A percentile compares a stretch with the other conserved stretches of the same genome.
phyloP scores from a whole-genome alignment of 805 yeast species.

The Ogataea ganodermae region DNA sequence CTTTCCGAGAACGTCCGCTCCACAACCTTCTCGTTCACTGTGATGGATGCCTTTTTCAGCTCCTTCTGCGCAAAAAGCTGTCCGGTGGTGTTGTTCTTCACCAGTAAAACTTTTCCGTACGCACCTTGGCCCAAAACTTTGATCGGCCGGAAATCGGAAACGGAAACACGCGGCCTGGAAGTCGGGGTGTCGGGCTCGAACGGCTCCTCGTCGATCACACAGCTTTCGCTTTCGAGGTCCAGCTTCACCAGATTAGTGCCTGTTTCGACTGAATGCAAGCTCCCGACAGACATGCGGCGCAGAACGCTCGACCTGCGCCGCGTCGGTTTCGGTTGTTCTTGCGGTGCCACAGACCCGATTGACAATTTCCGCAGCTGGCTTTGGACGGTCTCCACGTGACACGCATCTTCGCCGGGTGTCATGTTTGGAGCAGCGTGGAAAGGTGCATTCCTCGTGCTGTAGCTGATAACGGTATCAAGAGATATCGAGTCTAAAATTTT shows the following conservation, averaged over 20 bases:
- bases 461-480: too few species aligned
- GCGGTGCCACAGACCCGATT: background rate
- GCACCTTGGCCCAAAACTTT: slow-evolving; percentile 84
- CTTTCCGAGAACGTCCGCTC: slow-evolving; percentile 80
- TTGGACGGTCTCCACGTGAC: background rate
- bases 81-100: slow-evolving; percentile 59
- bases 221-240: slow-evolving; percentile 12
- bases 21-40: slow-evolving; percentile 50
- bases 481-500: background rate
- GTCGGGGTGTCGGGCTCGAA: background rate
- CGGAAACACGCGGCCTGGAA: background rate
- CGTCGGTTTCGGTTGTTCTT: background rate
- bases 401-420: background rate
- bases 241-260: slow-evolving; percentile 9
- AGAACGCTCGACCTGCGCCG: slow-evolving; percentile 33
- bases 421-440: background rate
- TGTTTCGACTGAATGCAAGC: slow-evolving; percentile 9
- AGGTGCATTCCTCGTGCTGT: background rate
- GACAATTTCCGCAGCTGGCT: background rate
- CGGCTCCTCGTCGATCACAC: slow-evolving; percentile 14
- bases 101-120: slow-evolving; percentile 80
- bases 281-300: slow-evolving; percentile 32
- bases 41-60: slow-evolving; percentile 73
- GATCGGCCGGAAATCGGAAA: slow-evolving; percentile 65
- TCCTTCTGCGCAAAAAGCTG: slow-evolving; percentile 83